Conservation (phyloP, 1,139 yeast genomes). For the Candida sp. region DNA sequence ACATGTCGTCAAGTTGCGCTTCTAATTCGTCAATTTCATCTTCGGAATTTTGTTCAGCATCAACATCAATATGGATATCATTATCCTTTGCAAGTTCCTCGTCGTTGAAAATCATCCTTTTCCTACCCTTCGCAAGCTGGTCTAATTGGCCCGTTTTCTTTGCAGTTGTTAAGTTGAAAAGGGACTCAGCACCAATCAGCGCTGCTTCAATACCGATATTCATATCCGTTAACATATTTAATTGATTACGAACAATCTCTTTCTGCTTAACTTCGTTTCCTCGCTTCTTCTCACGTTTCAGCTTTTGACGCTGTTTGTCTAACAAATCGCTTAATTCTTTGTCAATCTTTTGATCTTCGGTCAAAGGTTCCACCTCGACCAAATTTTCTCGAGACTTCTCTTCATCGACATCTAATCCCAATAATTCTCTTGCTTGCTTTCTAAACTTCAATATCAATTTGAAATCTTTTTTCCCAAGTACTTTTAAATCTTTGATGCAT, state of each 20-base stretch:
- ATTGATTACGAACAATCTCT: slow-evolving; percentile 88
- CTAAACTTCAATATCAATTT: slow-evolving; percentile 84
- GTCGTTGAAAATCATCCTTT: slow-evolving; percentile 65
- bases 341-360: slow-evolving; percentile 89
- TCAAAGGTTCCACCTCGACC: slow-evolving; percentile 65
- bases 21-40: slow-evolving; percentile 73
- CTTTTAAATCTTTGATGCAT: slow-evolving; percentile 88
- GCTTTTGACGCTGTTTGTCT: slow-evolving; percentile 65
- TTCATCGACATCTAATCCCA: slow-evolving; percentile 63
- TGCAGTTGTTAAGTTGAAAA: slow-evolving; percentile 80
- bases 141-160: slow-evolving; percentile 81
- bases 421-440: slow-evolving; percentile 73
- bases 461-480: slow-evolving; percentile 91
- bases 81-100: slow-evolving; percentile 53
- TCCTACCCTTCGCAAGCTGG: slow-evolving; percentile 76
- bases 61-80: slow-evolving; percentile 50
- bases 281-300: slow-evolving; percentile 77
- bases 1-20: slow-evolving; percentile 80
- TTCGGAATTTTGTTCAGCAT: slow-evolving; percentile 42
- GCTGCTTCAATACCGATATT: slow-evolving; percentile 95
- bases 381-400: slow-evolving; percentile 39
- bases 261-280: slow-evolving; percentile 83
- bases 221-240: slow-evolving; percentile 93
- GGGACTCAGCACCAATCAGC: slow-evolving; percentile 71
- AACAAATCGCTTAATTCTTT: slow-evolving; percentile 74